Base-by-base conservation (phyloP, 2,329 filamentous ascomycete genomes). In the Fusarium udum region DNA sequence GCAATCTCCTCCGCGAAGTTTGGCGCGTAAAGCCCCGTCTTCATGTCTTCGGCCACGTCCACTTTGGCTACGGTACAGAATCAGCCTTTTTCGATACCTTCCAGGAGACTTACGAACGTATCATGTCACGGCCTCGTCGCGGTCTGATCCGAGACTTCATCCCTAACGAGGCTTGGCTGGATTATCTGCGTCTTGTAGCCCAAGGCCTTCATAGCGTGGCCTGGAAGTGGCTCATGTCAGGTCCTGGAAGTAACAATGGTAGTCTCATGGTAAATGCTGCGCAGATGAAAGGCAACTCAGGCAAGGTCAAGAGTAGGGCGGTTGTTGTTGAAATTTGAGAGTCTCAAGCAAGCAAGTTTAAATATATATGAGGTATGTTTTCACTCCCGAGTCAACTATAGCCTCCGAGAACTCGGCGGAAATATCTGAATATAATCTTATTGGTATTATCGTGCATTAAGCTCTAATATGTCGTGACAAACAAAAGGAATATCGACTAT, bases 31-130 rank as follows among this genome's bases (percentile, higher is more conserved):
- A 89, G 70, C 95, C 95, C 0, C 85, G 85, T 18, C 84, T 97
- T 20, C 94, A 97, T 81, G 88, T 97, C 53, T 97, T 96, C 80
- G 95, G 94, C 2, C 95, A 97, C 81, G 88, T 95, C 31, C 95
- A 97, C 83, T 92, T 88, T 78, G 93, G 90, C 14, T 88, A 92
- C 51, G 95, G 94, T 22, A 85, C 85, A 48, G 90, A 95, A 77
- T 82, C 90, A 0, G 87, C 93, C 15, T 92, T 90, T 82, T 97
- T 93, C 87, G 93, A 96, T 80, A 88, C 90, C 32, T 88, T 90
- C 67, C 93, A 97, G 81, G 84, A 83, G 37, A 88, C 88, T 4
- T 95, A 94, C 82, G 93, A 95, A 82, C 84, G 85, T n/a, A 85
- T 94, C 31, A 82, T 88, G 79, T 82, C 84, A 3, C 82, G 82